phyloP scores from a whole-genome alignment of 2,329 filamentous ascomycete genomes.

The Sporothrix dimorphospora region DNA sequence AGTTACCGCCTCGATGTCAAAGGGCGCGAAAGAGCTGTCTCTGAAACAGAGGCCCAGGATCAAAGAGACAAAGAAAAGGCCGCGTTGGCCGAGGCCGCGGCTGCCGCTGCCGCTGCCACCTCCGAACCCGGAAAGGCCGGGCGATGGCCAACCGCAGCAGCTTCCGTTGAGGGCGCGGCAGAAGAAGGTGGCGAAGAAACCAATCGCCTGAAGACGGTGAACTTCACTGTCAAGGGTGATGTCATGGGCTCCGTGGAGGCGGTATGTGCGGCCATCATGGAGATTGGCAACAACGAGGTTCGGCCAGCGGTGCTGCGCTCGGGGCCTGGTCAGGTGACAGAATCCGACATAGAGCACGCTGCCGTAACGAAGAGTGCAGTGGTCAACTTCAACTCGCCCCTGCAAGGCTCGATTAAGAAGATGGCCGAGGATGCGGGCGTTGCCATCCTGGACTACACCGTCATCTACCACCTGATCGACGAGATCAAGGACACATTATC shows the following conservation, averaged over 20 bases:
- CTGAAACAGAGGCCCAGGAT: constrained; percentile 76
- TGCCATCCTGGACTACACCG: constrained; percentile 78
- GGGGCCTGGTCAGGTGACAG: constrained; percentile 74
- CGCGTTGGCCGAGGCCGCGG: constrained; percentile 43
- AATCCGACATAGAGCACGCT: constrained; percentile 89
- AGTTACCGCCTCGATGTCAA: constrained; percentile 73
- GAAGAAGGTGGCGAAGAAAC: constrained; percentile 32
- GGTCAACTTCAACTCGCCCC: constrained; percentile 80
- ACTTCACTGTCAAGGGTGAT: constrained; percentile 89
- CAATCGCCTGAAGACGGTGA: constrained; percentile 58
- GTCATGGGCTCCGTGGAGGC: constrained; percentile 94
- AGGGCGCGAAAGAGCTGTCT: constrained; percentile 75
- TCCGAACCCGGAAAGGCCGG: constrained; percentile 41
- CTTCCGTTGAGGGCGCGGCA: constrained; percentile 41
- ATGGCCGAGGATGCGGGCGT: constrained; percentile 74
- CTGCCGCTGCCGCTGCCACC: constrained; percentile 44
- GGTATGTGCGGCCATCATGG: constrained; percentile 73
- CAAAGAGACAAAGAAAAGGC: constrained; percentile 63
- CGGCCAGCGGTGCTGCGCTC: constrained; percentile 75
- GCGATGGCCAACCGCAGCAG: constrained; percentile 41
- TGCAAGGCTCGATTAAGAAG: constrained; percentile 68
- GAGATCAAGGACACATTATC: constrained; percentile 70
- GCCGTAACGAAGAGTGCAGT: constrained; percentile 74
- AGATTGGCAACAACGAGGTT: constrained; percentile 84
- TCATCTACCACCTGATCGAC: constrained; percentile 81